Evolutionary conservation across 805 yeast species (phyloP).

Genomic region (Wickerhamiella occidentalis): DNA sequence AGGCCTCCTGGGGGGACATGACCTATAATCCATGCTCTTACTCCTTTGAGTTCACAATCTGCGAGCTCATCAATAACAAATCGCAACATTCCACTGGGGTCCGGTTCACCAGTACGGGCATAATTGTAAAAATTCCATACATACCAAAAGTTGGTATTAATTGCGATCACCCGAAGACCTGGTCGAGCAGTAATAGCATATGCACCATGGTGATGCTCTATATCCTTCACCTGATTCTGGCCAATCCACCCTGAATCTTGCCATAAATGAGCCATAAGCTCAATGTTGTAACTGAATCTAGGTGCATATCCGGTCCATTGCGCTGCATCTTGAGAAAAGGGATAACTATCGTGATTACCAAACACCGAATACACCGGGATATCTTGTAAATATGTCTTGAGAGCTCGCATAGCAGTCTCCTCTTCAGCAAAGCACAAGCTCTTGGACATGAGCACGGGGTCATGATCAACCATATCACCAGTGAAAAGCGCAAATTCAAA

Average conservation of each 20-base stretch:
- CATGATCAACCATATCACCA: constrained; percentile 65
- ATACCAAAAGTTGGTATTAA: constrained; percentile 60
- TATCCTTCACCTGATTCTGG: constrained; percentile 27
- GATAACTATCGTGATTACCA: constrained; percentile 65
- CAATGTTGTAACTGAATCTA: constrained; percentile 37
- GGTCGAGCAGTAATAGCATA: constrained; percentile 42
- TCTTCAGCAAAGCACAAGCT: constrained; percentile 46
- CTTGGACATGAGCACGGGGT: constrained; percentile 35
- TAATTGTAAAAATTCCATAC: constrained; percentile 48
- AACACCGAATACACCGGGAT: constrained; percentile 49
- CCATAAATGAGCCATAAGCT: constrained; percentile 40
- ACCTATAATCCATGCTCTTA: constrained; percentile 62
- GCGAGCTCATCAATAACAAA: constrained; percentile 50
- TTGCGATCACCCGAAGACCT: constrained; percentile 48
- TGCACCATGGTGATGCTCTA: constrained; percentile 46
- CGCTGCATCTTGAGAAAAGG: constrained; percentile 59
- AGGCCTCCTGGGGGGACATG: constrained; percentile 47
- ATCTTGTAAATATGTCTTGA: constrained; percentile 39
- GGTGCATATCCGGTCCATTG: constrained; percentile 34
- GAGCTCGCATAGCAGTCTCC: constrained; percentile 37
- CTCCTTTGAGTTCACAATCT: constrained; percentile 44
- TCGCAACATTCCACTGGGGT: constrained; percentile 49
- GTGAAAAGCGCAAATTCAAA: constrained; percentile 58
- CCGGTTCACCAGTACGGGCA: constrained; percentile 40
- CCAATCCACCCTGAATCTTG: constrained; percentile 37